These are phyloP conservation scores for Ballota nigra DNA, from an alignment of 257 asterid species.

Conservation along the genomic window DNA sequence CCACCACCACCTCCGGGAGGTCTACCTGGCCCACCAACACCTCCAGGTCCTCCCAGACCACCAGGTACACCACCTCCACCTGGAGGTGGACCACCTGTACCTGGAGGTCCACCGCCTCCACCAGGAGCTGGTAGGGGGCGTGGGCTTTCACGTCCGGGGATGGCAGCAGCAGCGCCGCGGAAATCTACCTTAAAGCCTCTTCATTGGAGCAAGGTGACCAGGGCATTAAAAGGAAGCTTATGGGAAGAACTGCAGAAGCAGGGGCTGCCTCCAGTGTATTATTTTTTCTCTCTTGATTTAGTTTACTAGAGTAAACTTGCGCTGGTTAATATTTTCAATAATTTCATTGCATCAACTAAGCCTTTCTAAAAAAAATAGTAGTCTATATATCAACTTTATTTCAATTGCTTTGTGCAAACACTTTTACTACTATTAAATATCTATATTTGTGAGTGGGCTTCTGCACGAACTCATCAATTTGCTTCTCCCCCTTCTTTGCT, in stretches of 20 bases:
- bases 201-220: constrained; percentile 98
- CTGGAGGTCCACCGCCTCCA: constrained; percentile 52
- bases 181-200: constrained; percentile 90
- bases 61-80: constrained; percentile 57
- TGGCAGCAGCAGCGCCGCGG: constrained; percentile 42
- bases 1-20: constrained; percentile 47
- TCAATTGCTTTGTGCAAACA: background rate
- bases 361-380: background rate
- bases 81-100: constrained; percentile 42
- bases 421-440: constrained; percentile 9
- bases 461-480: constrained; percentile 10
- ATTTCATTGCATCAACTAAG: constrained; percentile 17
- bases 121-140: constrained; percentile 55
- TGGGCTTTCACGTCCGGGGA: constrained; percentile 57
- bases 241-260: constrained; percentile 95
- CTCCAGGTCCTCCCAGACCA: constrained; percentile 40
- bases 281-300: constrained; percentile 33
- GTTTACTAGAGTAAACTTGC: constrained; percentile 13
- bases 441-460: background rate
- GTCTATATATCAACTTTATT: background rate
- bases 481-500: constrained; percentile 11
- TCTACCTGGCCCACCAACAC: constrained; percentile 34
- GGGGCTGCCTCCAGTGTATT: constrained; percentile 84
- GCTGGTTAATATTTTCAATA: background rate
- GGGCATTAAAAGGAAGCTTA: constrained; percentile 97